Percentiles rank a stretch among this genome's conserved stretches.
phyloP scores from a whole-genome alignment of 208 protist species.

The Leishmania lainsoni region DNA sequence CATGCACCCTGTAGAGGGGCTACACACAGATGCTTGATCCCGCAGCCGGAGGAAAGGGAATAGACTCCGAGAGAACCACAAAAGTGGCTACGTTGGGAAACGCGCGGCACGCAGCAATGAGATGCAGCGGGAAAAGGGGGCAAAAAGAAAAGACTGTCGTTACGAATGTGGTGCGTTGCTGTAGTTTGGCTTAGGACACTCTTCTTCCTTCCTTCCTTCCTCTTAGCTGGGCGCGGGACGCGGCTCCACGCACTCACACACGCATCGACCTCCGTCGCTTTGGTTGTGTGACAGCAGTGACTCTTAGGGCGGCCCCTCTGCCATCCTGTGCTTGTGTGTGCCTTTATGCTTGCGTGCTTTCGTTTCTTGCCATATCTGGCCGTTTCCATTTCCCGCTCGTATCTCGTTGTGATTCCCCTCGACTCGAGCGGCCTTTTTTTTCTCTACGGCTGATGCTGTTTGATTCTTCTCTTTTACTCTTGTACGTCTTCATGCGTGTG shows the following conservation, averaged over 20 bases:
- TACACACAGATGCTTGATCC: not conserved
- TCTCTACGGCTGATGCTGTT: not conserved
- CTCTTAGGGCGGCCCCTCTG: not conserved
- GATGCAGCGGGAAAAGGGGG: not conserved
- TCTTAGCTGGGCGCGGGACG: not conserved
- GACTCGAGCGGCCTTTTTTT: not conserved
- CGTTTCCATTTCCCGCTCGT: not conserved
- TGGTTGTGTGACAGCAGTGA: not conserved
- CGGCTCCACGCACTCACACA: not conserved
- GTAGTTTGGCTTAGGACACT: not conserved
- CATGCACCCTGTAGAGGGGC: not conserved
- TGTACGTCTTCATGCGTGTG: too few species aligned
- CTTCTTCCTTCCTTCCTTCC: not conserved
- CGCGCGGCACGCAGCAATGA: not conserved
- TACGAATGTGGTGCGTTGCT: not conserved
- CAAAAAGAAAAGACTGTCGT: not conserved
- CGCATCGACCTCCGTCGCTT: not conserved
- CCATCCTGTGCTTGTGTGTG: not conserved
- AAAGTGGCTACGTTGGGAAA: not conserved
- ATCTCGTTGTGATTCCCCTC: not conserved
- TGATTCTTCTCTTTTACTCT: not conserved
- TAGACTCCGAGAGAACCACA: not conserved
- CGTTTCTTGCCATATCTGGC: not conserved
- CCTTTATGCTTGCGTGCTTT: not conserved
- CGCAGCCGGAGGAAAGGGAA: not conserved